Percentiles rank a stretch among this genome's conserved stretches.
phyloP scores from a whole-genome alignment of 1,284 basidiomycete genomes.

The Pyrrhoderma lamaoense region DNA sequence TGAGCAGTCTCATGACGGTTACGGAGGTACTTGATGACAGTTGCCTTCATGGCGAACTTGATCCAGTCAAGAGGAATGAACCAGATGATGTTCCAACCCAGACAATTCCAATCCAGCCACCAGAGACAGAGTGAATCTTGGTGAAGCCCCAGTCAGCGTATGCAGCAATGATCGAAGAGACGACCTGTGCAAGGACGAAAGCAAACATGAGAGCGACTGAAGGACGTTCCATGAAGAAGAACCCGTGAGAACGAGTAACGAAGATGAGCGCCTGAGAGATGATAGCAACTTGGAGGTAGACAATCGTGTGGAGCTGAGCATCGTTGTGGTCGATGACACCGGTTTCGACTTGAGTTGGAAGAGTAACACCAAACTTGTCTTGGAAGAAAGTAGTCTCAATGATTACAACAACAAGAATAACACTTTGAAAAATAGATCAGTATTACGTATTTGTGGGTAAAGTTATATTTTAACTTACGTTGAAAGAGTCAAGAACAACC shows the following conservation, averaged over 20 bases:
- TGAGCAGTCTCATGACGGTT: conserved; percentile 50
- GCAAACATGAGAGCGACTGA: conserved; percentile 84
- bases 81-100: conserved; percentile 98
- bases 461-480: conserved; percentile 50
- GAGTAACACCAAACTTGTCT: conserved; percentile 71
- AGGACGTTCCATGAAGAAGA: conserved; percentile 98
- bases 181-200: conserved; percentile 88
- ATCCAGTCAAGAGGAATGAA: conserved; percentile 91
- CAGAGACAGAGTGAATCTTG: conserved; percentile 66
- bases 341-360: conserved; percentile 33
- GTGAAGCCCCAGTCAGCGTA: conserved; percentile 93
- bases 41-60: conserved; percentile 95
- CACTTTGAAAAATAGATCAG: conserved; percentile 34
- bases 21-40: conserved; percentile 80
- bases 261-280: conserved; percentile 98
- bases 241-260: conserved; percentile 91
- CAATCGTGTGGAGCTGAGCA: conserved; percentile 67
- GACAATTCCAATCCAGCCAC: conserved; percentile 94
- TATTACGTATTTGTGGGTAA: background rate
- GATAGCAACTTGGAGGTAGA: conserved; percentile 92
- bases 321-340: conserved; percentile 62
- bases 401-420: conserved; percentile 80
- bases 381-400: conserved; percentile 88
- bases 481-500: conserved; percentile 85
- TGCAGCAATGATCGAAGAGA: conserved; percentile 92